phyloP scores from a whole-genome alignment of 768 basidiomycete species.

The Tylopilus sp. region DNA sequence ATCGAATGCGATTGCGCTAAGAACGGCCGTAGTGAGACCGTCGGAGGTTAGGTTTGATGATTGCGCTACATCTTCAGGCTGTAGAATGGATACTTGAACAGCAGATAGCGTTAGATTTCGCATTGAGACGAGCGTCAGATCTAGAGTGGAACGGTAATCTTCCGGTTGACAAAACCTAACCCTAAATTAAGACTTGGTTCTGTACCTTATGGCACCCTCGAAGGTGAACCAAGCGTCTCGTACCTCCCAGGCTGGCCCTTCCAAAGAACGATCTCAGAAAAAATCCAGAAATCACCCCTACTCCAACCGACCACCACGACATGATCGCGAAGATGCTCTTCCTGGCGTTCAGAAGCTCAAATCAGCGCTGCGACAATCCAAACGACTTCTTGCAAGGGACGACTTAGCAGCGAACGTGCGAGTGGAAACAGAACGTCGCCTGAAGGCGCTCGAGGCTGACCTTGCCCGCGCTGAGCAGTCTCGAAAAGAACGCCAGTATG shows the following conservation, averaged over 20 bases:
- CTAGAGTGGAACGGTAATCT: neutral
- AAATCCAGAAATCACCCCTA: conserved; percentile 14
- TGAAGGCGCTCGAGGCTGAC: conserved; percentile 73
- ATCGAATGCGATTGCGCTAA: conserved; percentile 54
- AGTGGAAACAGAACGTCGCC: conserved; percentile 74
- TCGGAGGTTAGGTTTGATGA: conserved; percentile 17
- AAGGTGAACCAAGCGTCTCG: conserved; percentile 9
- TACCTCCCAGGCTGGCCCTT: conserved; percentile 7
- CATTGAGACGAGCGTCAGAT: conserved; percentile 33
- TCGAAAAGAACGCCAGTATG: conserved; percentile 69
- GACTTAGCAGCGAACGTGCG: conserved; percentile 82
- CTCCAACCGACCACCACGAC: conserved; percentile 2
- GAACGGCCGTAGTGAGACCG: conserved; percentile 27
- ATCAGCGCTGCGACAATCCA: conserved; percentile 77
- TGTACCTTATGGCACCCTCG: conserved; percentile 15
- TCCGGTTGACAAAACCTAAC: conserved; percentile 13
- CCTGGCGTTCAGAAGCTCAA: conserved; percentile 88
- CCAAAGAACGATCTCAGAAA: conserved; percentile 14
- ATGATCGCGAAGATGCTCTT: conserved; percentile 13
- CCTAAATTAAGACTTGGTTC: conserved; percentile 3
- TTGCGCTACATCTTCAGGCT: conserved; percentile 11
- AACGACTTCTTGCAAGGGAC: conserved; percentile 80
- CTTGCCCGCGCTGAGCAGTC: conserved; percentile 59
- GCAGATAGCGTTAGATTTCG: conserved; percentile 53
- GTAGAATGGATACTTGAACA: conserved; percentile 15